Percentiles rank a stretch among this genome's conserved stretches.
Conservation (phyloP, 1,284 basidiomycete genomes). For the Phellinidium pouzarii region DNA sequence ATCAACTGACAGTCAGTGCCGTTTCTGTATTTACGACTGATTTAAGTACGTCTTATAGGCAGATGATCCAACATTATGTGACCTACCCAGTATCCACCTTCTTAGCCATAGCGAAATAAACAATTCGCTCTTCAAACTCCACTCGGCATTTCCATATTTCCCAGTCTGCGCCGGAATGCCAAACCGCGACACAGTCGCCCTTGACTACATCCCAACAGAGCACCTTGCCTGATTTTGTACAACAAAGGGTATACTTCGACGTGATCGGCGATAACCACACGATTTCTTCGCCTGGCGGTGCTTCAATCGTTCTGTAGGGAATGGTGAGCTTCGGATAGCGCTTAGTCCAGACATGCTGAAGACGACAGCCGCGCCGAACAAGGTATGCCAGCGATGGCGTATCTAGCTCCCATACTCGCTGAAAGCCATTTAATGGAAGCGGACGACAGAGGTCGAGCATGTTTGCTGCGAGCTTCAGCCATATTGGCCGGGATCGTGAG, state of each 20-base stretch:
- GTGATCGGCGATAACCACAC: slow-evolving; percentile 73
- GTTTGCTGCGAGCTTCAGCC: slow-evolving; percentile 52
- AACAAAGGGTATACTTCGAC: slow-evolving; percentile 62
- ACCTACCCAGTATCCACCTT: slow-evolving; percentile 37
- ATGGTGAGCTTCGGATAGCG: slow-evolving; percentile 25
- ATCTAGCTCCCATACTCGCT: slow-evolving; percentile 53
- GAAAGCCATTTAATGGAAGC: slow-evolving; percentile 60
- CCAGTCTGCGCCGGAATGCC: slow-evolving; percentile 60
- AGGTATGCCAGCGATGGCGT: slow-evolving; percentile 51
- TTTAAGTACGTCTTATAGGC: neutral
- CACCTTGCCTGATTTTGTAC: slow-evolving; percentile 67
- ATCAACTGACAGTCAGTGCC: slow-evolving; percentile 18
- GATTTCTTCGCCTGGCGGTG: slow-evolving; percentile 58
- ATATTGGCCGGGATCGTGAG: slow-evolving; percentile 55
- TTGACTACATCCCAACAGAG: slow-evolving; percentile 67
- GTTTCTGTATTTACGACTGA: slow-evolving; percentile 4
- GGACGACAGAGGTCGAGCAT: slow-evolving; percentile 59
- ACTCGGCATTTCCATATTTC: slow-evolving; percentile 72
- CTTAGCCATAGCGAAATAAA: slow-evolving; percentile 70
- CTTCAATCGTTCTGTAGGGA: slow-evolving; percentile 56
- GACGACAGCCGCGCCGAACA: slow-evolving; percentile 52
- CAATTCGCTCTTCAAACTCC: slow-evolving; percentile 61
- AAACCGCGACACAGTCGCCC: slow-evolving; percentile 53
- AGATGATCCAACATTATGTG: neutral
- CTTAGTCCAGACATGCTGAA: slow-evolving; percentile 35